These are phyloP conservation scores for Nannochloropsis salina DNA, from an alignment of 108 stramenopile species.

Conservation along the genomic window DNA sequence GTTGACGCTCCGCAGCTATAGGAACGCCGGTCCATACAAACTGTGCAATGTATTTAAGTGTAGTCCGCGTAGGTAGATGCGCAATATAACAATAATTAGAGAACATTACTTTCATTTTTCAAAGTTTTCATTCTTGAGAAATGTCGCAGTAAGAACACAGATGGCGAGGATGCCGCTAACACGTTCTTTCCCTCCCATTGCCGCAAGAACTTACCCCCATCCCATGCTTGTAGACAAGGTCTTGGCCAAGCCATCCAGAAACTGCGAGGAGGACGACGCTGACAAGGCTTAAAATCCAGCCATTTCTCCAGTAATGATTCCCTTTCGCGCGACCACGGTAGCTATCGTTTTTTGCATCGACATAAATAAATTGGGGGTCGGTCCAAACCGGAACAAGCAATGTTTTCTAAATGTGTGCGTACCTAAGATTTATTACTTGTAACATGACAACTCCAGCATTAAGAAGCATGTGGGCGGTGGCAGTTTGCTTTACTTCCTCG, in stretches of 20 bases:
- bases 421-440: not conserved
- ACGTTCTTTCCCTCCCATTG: not conserved
- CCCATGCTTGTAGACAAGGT: not conserved
- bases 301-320: slow-evolving; percentile 5
- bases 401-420: no score
- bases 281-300: not conserved
- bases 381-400: no score
- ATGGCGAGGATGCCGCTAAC: not conserved
- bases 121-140: no score
- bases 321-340: not conserved
- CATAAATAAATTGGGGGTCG: no score
- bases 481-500: not conserved
- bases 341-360: not conserved
- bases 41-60: no score
- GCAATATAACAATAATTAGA: no score
- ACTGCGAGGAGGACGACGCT: not conserved
- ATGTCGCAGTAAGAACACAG: no score
- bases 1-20: no score
- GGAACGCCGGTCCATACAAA: no score
- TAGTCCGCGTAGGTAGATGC: no score
- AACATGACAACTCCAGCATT: not conserved
- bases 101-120: no score
- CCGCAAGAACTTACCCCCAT: not conserved
- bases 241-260: not conserved
- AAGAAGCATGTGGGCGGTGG: not conserved